phyloP scores from a whole-genome alignment of 495 filamentous ascomycete species.

The Peziza echinospora region DNA sequence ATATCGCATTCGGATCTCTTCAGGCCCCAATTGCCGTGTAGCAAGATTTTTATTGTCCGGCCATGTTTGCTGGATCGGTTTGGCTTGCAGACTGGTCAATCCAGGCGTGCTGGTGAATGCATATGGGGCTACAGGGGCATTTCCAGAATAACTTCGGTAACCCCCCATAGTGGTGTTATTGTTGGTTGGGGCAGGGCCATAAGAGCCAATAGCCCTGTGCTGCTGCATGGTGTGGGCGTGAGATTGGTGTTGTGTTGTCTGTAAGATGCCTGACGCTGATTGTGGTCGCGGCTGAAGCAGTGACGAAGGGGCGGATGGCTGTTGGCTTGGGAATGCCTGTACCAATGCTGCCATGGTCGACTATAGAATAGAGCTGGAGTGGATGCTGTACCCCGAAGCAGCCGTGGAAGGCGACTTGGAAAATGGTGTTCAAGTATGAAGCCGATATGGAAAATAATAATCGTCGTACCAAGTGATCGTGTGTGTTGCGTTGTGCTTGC shows the following conservation, averaged over 20 bases:
- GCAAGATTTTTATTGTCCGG: constrained; percentile 17
- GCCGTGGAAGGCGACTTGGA: too few relatives aligned
- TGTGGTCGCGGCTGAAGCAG: constrained; percentile 61
- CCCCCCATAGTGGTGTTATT: constrained; percentile 30
- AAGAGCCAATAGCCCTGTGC: constrained; percentile 37
- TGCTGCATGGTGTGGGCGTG: constrained; percentile 29
- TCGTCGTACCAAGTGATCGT: too few relatives aligned
- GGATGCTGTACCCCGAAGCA: too few relatives aligned
- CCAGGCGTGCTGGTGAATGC: constrained; percentile 61
- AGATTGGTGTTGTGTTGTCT: constrained; percentile 29
- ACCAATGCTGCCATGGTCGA: constrained; percentile 65
- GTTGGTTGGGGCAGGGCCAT: constrained; percentile 36
- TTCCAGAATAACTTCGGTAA: constrained; percentile 47
- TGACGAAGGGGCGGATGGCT: constrained; percentile 43
- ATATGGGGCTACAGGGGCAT: constrained; percentile 59
- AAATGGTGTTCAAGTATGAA: too few relatives aligned
- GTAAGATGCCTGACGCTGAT: constrained; percentile 46
- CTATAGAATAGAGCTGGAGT: neutral
- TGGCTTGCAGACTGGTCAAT: constrained; percentile 32
- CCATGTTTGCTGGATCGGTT: constrained; percentile 28
- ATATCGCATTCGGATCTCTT: constrained; percentile 32
- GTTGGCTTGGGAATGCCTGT: constrained; percentile 67
- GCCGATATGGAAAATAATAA: too few relatives aligned
- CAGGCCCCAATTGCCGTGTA: constrained; percentile 28
- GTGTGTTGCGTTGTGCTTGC: too few relatives aligned